Percentiles rank a stretch among this genome's conserved stretches.
These are phyloP conservation scores for Talaromyces sp. DNA, from an alignment of 2,329 filamentous ascomycete genomes.

Conservation along the genomic window DNA sequence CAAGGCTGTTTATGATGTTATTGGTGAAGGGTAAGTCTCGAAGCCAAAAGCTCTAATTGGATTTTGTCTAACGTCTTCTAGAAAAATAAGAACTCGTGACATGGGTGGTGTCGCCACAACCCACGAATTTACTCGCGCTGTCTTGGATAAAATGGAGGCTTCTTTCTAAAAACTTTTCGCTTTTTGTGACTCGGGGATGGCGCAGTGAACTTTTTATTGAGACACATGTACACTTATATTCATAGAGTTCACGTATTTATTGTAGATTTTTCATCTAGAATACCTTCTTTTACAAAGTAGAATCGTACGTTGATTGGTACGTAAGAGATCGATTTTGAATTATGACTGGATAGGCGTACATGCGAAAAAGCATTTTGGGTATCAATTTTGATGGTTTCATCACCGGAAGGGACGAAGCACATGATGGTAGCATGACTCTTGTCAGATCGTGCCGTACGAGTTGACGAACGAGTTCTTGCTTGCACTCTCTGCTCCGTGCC, in stretches of 20 bases:
- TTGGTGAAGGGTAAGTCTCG: conserved; percentile 76
- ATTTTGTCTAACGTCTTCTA: conserved; percentile 50
- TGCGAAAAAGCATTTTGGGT: neutral
- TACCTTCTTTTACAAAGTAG: neutral
- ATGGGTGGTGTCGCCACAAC: conserved; percentile 92
- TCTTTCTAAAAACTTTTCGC: conserved; percentile 50
- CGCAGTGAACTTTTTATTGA: conserved; percentile 7
- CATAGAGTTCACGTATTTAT: conserved; percentile 5
- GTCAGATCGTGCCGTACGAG: neutral
- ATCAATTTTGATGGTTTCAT: neutral
- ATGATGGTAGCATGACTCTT: neutral
- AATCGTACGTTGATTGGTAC: neutral
- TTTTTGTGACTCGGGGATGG: conserved; percentile 6
- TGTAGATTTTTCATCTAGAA: neutral
- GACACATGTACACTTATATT: conserved; percentile 19
- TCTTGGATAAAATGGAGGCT: conserved; percentile 91
- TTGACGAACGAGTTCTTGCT: neutral
- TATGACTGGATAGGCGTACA: neutral
- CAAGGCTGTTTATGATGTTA: conserved; percentile 72
- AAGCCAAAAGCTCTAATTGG: neutral
- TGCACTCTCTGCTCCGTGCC: neutral
- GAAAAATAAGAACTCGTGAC: conserved; percentile 83
- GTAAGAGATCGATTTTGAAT: neutral
- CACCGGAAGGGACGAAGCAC: neutral
- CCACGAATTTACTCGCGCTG: conserved; percentile 90